These are phyloP conservation scores for Pythium rishiriense DNA, from an alignment of 352 stramenopile genomes.

Conservation along the genomic window DNA sequence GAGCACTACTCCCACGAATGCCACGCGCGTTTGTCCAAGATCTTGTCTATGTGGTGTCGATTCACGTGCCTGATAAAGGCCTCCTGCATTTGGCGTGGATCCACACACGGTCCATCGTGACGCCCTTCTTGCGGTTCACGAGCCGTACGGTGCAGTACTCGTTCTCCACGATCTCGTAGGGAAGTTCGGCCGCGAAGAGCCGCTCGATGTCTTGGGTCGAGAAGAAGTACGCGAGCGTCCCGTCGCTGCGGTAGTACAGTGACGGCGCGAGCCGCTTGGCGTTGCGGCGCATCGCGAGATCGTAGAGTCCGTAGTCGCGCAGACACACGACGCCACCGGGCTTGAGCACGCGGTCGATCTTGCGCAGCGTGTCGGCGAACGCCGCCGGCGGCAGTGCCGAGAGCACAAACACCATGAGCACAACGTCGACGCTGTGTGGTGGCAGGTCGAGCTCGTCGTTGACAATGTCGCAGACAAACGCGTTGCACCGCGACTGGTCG, in stretches of 20 bases:
- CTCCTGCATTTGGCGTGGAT: slow-evolving; percentile 77
- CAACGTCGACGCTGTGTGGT: slow-evolving; percentile 62
- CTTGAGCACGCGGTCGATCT: slow-evolving; percentile 53
- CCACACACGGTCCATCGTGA: slow-evolving; percentile 81
- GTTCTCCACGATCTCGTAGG: slow-evolving; percentile 59
- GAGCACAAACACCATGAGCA: slow-evolving; percentile 85
- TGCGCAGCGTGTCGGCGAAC: slow-evolving; percentile 50
- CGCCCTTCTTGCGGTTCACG: slow-evolving; percentile 66
- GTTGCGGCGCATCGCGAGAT: slow-evolving; percentile 85
- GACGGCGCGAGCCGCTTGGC: slow-evolving; percentile 54
- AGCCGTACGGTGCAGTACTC: slow-evolving; percentile 79
- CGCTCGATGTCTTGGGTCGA: slow-evolving; percentile 51
- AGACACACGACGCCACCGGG: slow-evolving; percentile 81
- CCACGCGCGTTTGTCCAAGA: too few relatives aligned
- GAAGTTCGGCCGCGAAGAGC: slow-evolving; percentile 43
- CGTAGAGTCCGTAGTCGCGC: slow-evolving; percentile 86
- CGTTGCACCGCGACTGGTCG: slow-evolving; percentile 50
- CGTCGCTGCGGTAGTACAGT: slow-evolving; percentile 78
- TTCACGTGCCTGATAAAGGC: slow-evolving; percentile 1
- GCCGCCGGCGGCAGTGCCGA: slow-evolving; percentile 67
- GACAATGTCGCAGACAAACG: slow-evolving; percentile 76
- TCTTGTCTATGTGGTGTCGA: slow-evolving; percentile 1
- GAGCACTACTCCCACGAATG: too few relatives aligned
- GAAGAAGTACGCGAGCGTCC: slow-evolving; percentile 81
- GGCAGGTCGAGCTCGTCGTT: slow-evolving; percentile 51